phyloP scores from a whole-genome alignment of 768 basidiomycete species.

The Gelatoporia subvermispora region DNA sequence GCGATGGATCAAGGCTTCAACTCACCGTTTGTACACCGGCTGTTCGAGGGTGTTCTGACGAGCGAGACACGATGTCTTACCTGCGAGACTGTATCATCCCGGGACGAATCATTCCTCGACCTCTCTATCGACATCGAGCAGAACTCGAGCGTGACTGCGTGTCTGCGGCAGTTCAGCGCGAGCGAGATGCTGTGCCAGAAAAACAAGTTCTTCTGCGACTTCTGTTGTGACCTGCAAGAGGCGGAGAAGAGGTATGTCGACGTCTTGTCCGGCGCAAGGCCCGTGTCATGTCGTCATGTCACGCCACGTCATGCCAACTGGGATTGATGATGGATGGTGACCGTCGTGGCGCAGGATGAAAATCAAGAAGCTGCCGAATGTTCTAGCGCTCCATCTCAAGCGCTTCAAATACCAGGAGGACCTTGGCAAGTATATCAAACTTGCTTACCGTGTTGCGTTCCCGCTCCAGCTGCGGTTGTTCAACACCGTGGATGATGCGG shows the following conservation, averaged over 20 bases:
- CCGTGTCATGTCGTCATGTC: neutral
- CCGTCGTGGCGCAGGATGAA: constrained; percentile 71
- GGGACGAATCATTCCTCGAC: constrained; percentile 96
- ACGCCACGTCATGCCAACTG: neutral
- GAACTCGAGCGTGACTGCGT: constrained; percentile 94
- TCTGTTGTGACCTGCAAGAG: constrained; percentile 94
- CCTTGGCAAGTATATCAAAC: constrained; percentile 84
- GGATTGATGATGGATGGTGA: no score
- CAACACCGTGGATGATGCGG: constrained; percentile 93
- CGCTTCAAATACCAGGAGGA: constrained; percentile 99
- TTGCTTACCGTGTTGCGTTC: constrained; percentile 95
- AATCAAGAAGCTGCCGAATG: constrained; percentile 92
- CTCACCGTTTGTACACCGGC: constrained; percentile 80
- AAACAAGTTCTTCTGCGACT: constrained; percentile 98
- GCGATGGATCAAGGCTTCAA: constrained; percentile 27
- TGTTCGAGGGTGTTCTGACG: constrained; percentile 91
- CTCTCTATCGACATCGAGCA: constrained; percentile 99
- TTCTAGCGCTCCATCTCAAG: constrained; percentile 94
- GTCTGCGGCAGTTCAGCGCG: constrained; percentile 93
- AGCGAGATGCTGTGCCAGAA: constrained; percentile 97
- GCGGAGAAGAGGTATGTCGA: constrained; percentile 86
- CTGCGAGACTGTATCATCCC: constrained; percentile 89
- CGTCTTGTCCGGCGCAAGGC: neutral
- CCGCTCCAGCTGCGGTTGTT: constrained; percentile 92
- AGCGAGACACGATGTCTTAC: constrained; percentile 97